Conservation (phyloP, 352 stramenopile genomes). For the Phytophthora tubulina region DNA sequence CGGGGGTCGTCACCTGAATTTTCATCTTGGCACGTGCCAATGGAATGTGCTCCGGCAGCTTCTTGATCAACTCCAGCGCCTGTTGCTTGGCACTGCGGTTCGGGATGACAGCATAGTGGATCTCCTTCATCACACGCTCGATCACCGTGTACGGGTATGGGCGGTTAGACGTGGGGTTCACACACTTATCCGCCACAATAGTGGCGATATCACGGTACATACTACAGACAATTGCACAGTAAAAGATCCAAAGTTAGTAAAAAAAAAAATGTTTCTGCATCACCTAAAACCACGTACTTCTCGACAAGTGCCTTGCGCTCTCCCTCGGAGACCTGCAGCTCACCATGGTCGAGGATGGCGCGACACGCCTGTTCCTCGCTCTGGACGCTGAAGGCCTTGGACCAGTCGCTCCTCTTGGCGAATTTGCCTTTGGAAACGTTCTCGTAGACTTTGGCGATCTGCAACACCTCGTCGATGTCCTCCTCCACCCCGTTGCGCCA, state of each 20-base stretch:
- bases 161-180: slow-evolving; percentile 95
- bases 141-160: slow-evolving; percentile 98
- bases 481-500: slow-evolving; percentile 98
- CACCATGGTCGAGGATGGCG: slow-evolving; percentile 96
- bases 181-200: slow-evolving; percentile 97
- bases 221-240: slow-evolving; percentile 46
- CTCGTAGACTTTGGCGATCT: slow-evolving; percentile 97
- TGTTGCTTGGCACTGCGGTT: slow-evolving; percentile 97
- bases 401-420: slow-evolving; percentile 94
- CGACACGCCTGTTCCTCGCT: slow-evolving; percentile 93
- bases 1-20: slow-evolving; percentile 82
- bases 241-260: slow-evolving; percentile 14
- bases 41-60: slow-evolving; percentile 92
- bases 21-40: slow-evolving; percentile 98
- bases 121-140: slow-evolving; percentile 96
- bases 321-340: slow-evolving; percentile 97
- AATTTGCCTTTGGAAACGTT: slow-evolving; percentile 98
- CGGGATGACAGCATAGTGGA: slow-evolving; percentile 95
- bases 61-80: slow-evolving; percentile 97
- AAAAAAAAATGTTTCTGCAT: background rate
- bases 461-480: slow-evolving; percentile 98
- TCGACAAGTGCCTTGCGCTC: slow-evolving; percentile 94
- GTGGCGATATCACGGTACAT: slow-evolving; percentile 96
- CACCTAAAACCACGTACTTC: slow-evolving; percentile 52
- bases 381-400: slow-evolving; percentile 94